Percentiles rank a stretch among this genome's conserved stretches.
These are phyloP conservation scores for Telopea speciosissima DNA, from an alignment of 177 flowering plant species.

Conservation along the genomic window DNA sequence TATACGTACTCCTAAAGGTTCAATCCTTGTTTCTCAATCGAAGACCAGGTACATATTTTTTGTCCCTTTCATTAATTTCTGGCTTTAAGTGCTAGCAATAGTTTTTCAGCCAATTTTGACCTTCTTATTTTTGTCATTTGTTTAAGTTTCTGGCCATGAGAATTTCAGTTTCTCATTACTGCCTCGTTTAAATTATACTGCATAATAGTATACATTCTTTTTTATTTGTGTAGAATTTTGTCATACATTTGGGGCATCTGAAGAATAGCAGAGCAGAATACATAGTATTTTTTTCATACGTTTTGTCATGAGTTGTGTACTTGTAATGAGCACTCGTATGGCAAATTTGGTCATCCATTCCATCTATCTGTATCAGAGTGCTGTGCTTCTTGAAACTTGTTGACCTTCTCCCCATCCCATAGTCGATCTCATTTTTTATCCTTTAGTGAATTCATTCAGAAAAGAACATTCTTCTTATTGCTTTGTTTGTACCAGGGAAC, in stretches of 20 bases:
- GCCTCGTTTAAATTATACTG: background rate
- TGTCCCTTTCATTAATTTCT: slow-evolving; percentile 1
- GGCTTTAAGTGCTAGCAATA: background rate
- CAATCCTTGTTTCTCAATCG: slow-evolving; percentile 34
- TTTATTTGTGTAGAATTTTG: background rate
- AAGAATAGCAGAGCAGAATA: background rate
- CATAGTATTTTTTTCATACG: no score
- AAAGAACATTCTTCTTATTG: background rate
- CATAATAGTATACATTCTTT: background rate
- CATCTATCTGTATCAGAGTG: no score
- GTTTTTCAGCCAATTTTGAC: background rate
- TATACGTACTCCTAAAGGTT: slow-evolving; percentile 39
- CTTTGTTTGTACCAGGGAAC: slow-evolving; percentile 34
- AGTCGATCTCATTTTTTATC: background rate
- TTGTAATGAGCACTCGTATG: no score
- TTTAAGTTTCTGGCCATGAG: background rate
- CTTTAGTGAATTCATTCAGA: background rate
- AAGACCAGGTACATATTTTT: slow-evolving; percentile 51
- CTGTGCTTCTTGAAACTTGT: background rate
- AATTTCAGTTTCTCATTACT: background rate
- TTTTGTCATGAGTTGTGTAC: no score
- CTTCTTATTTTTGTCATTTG: background rate
- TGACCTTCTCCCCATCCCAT: background rate
- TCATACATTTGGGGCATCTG: background rate
- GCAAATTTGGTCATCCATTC: no score